These are phyloP conservation scores for Inga oerstediana DNA, from an alignment of 306 rosid species.

Conservation along the genomic window DNA sequence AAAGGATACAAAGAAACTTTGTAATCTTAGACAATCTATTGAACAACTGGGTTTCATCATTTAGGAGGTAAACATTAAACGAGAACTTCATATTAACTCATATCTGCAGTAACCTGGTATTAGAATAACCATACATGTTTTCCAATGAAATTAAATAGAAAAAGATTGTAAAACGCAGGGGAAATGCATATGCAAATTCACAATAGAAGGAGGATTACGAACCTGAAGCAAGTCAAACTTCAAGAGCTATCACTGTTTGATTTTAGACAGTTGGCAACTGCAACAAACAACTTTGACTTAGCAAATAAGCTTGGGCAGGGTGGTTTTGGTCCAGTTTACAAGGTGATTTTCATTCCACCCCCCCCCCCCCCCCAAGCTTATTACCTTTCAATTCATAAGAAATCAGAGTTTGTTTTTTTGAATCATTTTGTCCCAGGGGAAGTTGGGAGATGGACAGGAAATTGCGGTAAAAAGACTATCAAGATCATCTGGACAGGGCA, in stretches of 20 bases:
- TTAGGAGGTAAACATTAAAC: no score
- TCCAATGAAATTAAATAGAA: neutral
- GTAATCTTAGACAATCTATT: neutral
- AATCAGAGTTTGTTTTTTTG: neutral
- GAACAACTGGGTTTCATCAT: neutral
- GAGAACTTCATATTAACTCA: no score
- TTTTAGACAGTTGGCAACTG: constrained; percentile 11
- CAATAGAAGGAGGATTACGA: neutral
- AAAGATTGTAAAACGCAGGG: neutral
- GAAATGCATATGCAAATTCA: neutral
- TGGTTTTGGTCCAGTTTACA: neutral
- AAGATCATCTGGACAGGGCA: no score
- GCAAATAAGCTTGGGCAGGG: no score
- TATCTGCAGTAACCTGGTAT: neutral
- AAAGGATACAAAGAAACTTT: no score
- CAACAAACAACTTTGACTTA: no score
- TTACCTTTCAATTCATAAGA: no score
- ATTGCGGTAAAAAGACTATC: no score
- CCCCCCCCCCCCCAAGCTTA: no score
- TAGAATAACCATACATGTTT: no score
- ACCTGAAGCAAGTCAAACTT: constrained; percentile 5
- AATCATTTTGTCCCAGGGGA: no score
- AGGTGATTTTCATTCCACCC: neutral
- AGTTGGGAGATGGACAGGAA: no score
- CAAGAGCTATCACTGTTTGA: constrained; percentile 31